Evolutionary conservation across 441 rosid species (phyloP).

Genomic region (Capsella rubella): DNA sequence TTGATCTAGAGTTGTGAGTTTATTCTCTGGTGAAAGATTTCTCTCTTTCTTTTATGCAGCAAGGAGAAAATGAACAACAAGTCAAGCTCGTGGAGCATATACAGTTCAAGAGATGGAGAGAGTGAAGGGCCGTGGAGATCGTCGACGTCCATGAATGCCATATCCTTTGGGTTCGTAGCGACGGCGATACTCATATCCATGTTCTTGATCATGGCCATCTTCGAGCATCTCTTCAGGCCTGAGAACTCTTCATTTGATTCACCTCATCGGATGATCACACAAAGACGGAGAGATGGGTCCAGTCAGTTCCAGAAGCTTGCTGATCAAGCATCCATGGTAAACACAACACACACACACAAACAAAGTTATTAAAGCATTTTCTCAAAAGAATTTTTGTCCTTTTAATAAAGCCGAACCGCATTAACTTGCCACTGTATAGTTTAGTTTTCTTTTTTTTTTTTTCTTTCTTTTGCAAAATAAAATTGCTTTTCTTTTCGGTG

Average conservation of each 20-base stretch:
- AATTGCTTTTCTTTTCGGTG: conserved; percentile 34
- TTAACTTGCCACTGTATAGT: conserved; percentile 30
- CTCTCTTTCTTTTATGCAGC: conserved; percentile 20
- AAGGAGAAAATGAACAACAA: conserved; percentile 51
- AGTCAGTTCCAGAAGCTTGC: conserved; percentile 43
- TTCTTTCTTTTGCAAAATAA: neutral
- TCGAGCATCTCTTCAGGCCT: conserved; percentile 70
- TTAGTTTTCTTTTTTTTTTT: neutral
- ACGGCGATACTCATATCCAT: conserved; percentile 74
- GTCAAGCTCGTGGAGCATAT: conserved; percentile 70
- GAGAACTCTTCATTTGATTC: conserved; percentile 63
- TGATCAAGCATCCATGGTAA: conserved; percentile 46
- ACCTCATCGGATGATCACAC: conserved; percentile 51
- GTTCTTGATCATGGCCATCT: conserved; percentile 80
- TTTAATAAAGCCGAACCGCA: conserved; percentile 39
- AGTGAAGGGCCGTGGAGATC: conserved; percentile 69
- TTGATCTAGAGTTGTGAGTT: conserved; percentile 14
- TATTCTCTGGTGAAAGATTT: conserved; percentile 8
- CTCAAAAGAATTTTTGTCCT: conserved; percentile 36
- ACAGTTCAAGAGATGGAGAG: conserved; percentile 53
- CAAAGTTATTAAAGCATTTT: conserved; percentile 35
- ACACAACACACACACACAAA: neutral
- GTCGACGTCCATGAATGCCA: conserved; percentile 68
- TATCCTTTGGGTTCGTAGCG: conserved; percentile 78
- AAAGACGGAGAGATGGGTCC: conserved; percentile 45